Percentiles rank a stretch among this genome's conserved stretches.
phyloP scores from a whole-genome alignment of 306 rosid species.

The Fragaria ananassa region DNA sequence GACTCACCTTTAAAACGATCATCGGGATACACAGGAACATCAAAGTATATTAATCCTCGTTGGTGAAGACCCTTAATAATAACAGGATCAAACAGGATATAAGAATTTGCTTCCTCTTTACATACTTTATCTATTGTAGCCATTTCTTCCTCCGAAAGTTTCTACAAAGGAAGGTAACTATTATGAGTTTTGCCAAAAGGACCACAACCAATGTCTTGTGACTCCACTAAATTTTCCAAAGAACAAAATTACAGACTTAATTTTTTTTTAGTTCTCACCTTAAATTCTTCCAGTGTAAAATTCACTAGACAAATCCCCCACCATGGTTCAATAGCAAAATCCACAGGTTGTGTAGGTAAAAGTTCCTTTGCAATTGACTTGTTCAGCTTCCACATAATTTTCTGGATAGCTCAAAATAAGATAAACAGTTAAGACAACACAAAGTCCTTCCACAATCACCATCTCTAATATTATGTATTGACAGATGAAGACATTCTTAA shows the following conservation, averaged over 20 bases:
- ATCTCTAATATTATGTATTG: neutral
- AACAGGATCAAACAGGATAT: conserved; percentile 60
- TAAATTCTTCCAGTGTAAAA: conserved; percentile 94
- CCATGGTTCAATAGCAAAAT: conserved; percentile 86
- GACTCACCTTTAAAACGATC: conserved; percentile 78
- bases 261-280: conserved; percentile 53
- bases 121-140: conserved; percentile 83
- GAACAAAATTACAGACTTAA: neutral
- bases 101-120: conserved; percentile 83
- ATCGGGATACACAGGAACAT: conserved; percentile 77
- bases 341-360: conserved; percentile 87
- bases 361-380: conserved; percentile 94
- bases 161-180: conserved; percentile 43
- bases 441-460: neutral
- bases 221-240: conserved; percentile 1
- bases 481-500: neutral
- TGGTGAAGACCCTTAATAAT: conserved; percentile 56
- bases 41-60: conserved; percentile 79
- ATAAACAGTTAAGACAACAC: conserved; percentile 25
- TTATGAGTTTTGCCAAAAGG: conserved; percentile 21
- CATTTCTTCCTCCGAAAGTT: conserved; percentile 84
- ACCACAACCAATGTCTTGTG: neutral
- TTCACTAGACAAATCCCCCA: conserved; percentile 95
- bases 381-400: conserved; percentile 98
- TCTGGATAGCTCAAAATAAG: conserved; percentile 67